phyloP scores from a whole-genome alignment of 306 rosid species.

The Glycine tomentella region DNA sequence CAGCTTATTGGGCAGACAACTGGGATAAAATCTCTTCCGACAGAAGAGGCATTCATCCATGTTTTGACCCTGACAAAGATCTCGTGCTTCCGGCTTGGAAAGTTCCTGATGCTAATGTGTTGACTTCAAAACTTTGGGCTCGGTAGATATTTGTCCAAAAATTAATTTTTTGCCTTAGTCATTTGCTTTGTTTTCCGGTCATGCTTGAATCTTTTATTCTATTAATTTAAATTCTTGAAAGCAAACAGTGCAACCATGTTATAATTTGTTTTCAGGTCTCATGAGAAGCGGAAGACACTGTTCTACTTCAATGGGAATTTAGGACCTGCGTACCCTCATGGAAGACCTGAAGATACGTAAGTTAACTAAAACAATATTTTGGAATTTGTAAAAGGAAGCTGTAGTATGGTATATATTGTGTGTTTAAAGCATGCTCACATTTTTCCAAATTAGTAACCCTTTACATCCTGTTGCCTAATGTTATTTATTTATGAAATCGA shows the following conservation, averaged over 20 bases:
- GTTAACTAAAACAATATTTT: conserved; percentile 48
- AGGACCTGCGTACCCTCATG: conserved; percentile 74
- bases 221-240: background rate
- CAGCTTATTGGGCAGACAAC: conserved; percentile 93
- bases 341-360: conserved; percentile 84
- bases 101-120: conserved; percentile 67
- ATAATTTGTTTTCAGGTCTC: conserved; percentile 64
- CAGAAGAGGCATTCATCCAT: conserved; percentile 84
- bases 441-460: conserved; percentile 30
- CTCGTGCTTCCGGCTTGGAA: conserved; percentile 99
- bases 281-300: conserved; percentile 71
- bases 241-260: conserved; percentile 30
- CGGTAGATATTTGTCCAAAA: conserved; percentile 55
- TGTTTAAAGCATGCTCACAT: conserved; percentile 1
- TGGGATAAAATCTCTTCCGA: conserved; percentile 79
- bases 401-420: background rate
- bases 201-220: conserved; percentile 17
- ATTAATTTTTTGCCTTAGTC: conserved; percentile 13
- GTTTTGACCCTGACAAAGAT: conserved; percentile 95
- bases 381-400: background rate
- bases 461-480: conserved; percentile 3
- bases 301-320: conserved; percentile 94
- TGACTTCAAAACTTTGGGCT: conserved; percentile 75
- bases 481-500: conserved; percentile 21
- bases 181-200: conserved; percentile 31